Evolutionary conservation across 2,329 filamentous ascomycete genomes (phyloP).

Genomic region (Hymenoscyphus repandus): DNA sequence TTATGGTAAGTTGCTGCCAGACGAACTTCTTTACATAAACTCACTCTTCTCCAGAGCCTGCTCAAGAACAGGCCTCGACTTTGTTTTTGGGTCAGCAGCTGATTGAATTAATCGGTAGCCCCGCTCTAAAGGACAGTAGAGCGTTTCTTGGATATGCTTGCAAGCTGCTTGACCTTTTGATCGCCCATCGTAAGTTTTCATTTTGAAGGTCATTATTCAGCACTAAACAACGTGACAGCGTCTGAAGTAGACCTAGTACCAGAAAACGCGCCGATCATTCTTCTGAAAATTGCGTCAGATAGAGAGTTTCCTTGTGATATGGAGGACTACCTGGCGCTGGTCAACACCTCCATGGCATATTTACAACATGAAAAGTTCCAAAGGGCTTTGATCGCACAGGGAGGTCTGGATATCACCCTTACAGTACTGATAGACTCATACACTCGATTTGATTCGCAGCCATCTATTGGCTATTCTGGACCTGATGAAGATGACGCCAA

Average conservation of each 20-base stretch:
- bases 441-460: constrained; percentile 35
- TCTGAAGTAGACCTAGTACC: constrained; percentile 26
- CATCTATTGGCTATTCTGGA: constrained; percentile 16
- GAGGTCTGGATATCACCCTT: constrained; percentile 39
- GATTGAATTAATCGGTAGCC: constrained; percentile 43
- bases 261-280: constrained; percentile 43
- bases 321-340: constrained; percentile 49
- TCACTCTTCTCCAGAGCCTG: constrained; percentile 36
- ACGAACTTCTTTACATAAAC: constrained; percentile 12
- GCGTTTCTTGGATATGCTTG: constrained; percentile 47
- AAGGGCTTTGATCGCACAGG: constrained; percentile 37
- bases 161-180: constrained; percentile 51
- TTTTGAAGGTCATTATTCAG: constrained; percentile 1
- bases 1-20: constrained; percentile 44
- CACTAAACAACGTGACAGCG: constrained; percentile 17
- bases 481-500: constrained; percentile 40
- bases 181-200: constrained; percentile 40
- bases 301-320: constrained; percentile 39
- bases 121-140: constrained; percentile 37
- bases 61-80: constrained; percentile 50
- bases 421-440: constrained; percentile 44
- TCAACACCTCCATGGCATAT: constrained; percentile 50
- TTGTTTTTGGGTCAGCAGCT: constrained; percentile 45
- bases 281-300: constrained; percentile 45
- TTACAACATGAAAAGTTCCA: constrained; percentile 50